Conservation (phyloP, 2,329 filamentous ascomycete genomes). For the Botrytis hyacinthi region DNA sequence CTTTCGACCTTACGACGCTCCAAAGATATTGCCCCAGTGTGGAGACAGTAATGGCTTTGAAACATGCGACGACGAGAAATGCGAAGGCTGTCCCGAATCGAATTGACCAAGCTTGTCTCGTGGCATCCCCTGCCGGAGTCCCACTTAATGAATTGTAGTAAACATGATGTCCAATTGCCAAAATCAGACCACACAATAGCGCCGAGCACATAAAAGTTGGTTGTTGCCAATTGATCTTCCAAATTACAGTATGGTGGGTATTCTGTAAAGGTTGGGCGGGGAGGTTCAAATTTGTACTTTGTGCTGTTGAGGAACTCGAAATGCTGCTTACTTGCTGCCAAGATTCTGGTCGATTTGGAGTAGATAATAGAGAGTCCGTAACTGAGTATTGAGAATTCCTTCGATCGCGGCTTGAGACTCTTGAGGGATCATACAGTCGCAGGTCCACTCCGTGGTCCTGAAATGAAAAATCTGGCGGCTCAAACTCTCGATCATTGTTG, state of each 20-base stretch:
- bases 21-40: constrained; percentile 28
- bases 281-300: background rate
- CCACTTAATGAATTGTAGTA: constrained; percentile 23
- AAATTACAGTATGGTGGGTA: background rate
- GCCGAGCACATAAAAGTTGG: background rate
- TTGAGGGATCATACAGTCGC: background rate
- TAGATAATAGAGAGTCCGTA: background rate
- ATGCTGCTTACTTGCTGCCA: background rate
- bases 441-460: background rate
- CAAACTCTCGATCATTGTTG: background rate
- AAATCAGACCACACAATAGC: background rate
- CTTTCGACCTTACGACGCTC: constrained; percentile 23
- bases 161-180: constrained; percentile 24
- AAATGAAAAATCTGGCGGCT: background rate
- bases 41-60: constrained; percentile 20
- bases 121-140: constrained; percentile 5
- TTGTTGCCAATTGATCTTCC: background rate
- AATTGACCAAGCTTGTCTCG: constrained; percentile 23
- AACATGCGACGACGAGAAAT: constrained; percentile 21
- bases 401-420: background rate
- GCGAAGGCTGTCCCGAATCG: constrained; percentile 27
- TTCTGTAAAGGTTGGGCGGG: background rate
- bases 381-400: background rate
- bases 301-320: background rate
- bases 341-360: background rate